Percentiles rank a stretch among this genome's conserved stretches.
Evolutionary conservation across 169 alveolate species (phyloP).

Genomic region (Plasmodium reichenowi): DNA sequence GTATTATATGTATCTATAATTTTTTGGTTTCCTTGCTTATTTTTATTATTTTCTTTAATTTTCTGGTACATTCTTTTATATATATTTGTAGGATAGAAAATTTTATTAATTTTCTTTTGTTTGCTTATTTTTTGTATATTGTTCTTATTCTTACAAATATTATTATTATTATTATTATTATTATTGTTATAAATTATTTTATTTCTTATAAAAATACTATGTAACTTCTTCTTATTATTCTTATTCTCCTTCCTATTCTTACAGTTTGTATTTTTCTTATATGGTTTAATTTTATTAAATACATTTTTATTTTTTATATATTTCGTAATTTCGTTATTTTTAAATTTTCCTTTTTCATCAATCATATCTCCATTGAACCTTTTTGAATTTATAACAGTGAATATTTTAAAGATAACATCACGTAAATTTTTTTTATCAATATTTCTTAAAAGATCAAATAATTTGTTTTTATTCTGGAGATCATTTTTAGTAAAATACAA

Average conservation of each 20-base stretch:
- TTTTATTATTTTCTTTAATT: background rate
- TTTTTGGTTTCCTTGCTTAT: too few relatives aligned
- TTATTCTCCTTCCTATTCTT: background rate
- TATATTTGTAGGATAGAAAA: background rate
- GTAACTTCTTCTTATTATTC: background rate
- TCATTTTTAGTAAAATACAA: background rate
- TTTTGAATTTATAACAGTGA: background rate
- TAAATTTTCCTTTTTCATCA: background rate
- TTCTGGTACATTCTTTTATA: background rate
- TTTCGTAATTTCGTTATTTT: background rate
- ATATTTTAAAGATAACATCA: background rate
- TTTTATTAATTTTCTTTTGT: slow-evolving; percentile 2
- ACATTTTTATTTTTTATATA: background rate
- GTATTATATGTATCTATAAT: too few relatives aligned
- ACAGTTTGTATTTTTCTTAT: background rate
- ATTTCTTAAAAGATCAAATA: slow-evolving; percentile 7
- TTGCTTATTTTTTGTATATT: background rate
- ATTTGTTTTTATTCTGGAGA: slow-evolving; percentile 1
- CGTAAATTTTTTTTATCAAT: slow-evolving; percentile 3
- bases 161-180: background rate
- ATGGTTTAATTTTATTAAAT: background rate
- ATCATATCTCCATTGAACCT: background rate
- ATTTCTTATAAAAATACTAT: background rate
- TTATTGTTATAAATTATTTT: background rate
- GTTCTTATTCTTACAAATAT: background rate